Percentiles rank a stretch among this genome's conserved stretches.
These are phyloP conservation scores for Auxenochlorella protothecoides DNA, from an alignment of 139 green algal species.

Conservation along the genomic window DNA sequence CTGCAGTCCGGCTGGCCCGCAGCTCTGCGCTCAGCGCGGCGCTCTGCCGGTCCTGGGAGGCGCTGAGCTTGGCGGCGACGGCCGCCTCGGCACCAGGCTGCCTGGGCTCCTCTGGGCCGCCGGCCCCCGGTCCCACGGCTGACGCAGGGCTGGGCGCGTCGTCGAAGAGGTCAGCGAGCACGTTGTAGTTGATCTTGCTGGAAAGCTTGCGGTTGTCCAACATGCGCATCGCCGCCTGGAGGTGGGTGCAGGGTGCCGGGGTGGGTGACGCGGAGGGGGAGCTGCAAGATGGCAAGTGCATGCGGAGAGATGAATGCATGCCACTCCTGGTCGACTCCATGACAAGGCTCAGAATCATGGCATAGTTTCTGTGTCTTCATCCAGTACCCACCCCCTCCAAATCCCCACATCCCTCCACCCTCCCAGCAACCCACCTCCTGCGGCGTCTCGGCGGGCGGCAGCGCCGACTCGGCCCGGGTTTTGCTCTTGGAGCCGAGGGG, in stretches of 20 bases:
- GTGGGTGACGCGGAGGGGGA: neutral
- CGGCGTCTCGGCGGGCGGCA: conserved; percentile 26
- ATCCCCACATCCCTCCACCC: neutral
- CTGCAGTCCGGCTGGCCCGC: too few species aligned
- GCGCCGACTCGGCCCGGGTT: conserved; percentile 5
- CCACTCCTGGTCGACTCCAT: too few species aligned
- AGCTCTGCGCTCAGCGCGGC: too few species aligned
- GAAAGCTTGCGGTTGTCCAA: conserved; percentile 56
- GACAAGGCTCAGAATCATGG: too few species aligned
- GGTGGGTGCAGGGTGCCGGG: neutral
- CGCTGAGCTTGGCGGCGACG: too few species aligned
- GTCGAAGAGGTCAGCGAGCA: conserved; percentile 54
- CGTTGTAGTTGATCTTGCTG: conserved; percentile 83
- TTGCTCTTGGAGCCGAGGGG: conserved; percentile 29
- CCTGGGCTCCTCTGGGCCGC: too few species aligned
- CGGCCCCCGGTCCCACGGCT: too few species aligned
- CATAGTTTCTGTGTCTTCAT: too few species aligned
- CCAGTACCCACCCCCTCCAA: neutral
- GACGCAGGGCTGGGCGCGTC: conserved; percentile 4
- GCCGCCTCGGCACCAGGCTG: too few species aligned
- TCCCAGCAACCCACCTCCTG: conserved; percentile 12
- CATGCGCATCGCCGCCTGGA: conserved; percentile 42
- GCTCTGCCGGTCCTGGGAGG: too few species aligned
- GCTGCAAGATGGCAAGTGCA: too few species aligned
- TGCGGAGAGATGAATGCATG: too few species aligned